Evolutionary conservation across 2,329 filamentous ascomycete genomes (phyloP).

Genomic region (Emericellopsis atlantica): DNA sequence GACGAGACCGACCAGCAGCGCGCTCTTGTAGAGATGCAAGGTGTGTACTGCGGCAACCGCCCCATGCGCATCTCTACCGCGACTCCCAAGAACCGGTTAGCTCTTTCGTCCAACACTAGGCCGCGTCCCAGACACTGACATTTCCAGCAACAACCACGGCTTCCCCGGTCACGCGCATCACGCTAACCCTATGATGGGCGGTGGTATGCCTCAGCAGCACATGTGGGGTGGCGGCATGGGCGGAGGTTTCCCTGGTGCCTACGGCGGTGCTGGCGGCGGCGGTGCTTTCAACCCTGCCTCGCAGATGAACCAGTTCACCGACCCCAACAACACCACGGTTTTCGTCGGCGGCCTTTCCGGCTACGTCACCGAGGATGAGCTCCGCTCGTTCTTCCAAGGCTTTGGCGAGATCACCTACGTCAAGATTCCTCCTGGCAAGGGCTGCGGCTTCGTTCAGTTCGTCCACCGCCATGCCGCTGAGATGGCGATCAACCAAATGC

Average conservation of each 20-base stretch:
- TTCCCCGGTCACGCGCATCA: conserved; percentile 28
- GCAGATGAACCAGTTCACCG: conserved; percentile 97
- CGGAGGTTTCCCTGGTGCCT: conserved; percentile 19
- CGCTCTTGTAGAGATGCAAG: conserved; percentile 94
- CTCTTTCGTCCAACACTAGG: background rate
- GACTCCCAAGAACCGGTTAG: conserved; percentile 80
- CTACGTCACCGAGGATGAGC: conserved; percentile 97
- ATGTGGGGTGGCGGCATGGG: conserved; percentile 24
- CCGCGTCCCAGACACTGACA: background rate
- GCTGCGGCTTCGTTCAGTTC: conserved; percentile 97
- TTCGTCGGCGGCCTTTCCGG: conserved; percentile 95
- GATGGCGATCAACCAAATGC: conserved; percentile 51
- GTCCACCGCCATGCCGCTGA: conserved; percentile 97
- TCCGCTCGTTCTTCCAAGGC: conserved; percentile 99
- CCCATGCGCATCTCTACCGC: conserved; percentile 98
- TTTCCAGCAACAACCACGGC: conserved; percentile 19
- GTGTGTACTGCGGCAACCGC: conserved; percentile 95
- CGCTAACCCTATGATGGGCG: conserved; percentile 29
- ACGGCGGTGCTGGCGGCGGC: conserved; percentile 16
- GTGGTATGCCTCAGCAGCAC: conserved; percentile 32
- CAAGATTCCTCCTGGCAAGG: conserved; percentile 98
- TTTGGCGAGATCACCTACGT: conserved; percentile 99
- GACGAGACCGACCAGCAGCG: conserved; percentile 94
- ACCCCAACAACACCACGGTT: conserved; percentile 98
- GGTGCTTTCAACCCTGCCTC: conserved; percentile 35